phyloP scores from a whole-genome alignment of 352 stramenopile species.

The Ophiocytium majus region DNA sequence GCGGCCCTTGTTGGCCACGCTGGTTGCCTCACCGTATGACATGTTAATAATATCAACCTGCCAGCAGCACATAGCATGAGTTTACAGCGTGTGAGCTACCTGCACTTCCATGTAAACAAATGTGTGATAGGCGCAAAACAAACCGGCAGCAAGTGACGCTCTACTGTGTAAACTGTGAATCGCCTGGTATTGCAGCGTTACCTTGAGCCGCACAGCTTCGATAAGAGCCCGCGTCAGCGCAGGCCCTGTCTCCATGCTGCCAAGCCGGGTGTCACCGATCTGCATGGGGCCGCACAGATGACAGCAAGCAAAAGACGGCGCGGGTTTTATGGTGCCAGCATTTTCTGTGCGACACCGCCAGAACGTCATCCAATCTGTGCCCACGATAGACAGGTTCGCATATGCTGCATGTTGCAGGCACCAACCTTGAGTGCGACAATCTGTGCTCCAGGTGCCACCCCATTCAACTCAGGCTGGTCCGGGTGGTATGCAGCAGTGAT shows the following conservation, averaged over 20 bases:
- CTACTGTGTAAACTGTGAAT: too few species aligned
- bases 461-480: slow-evolving; percentile 74
- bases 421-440: slow-evolving; percentile 62
- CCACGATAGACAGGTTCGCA: too few species aligned
- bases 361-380: too few species aligned
- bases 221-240: slow-evolving; percentile 81
- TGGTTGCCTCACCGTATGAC: slow-evolving; percentile 89
- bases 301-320: slow-evolving; percentile 1
- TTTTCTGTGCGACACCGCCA: too few species aligned
- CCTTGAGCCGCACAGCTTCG: slow-evolving; percentile 68
- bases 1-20: slow-evolving; percentile 64
- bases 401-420: too few species aligned
- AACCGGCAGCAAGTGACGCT: too few species aligned
- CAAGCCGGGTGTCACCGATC: slow-evolving; percentile 88
- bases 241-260: slow-evolving; percentile 86
- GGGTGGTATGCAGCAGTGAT: slow-evolving; percentile 86
- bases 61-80: too few species aligned
- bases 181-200: not conserved
- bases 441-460: slow-evolving; percentile 84
- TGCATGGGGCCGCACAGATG: too few species aligned
- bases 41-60: slow-evolving; percentile 90
- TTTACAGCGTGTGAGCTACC: too few species aligned
- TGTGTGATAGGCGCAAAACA: too few species aligned
- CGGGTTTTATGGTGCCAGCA: not conserved
- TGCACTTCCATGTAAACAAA: too few species aligned